Percentiles rank a stretch among this genome's conserved stretches.
phyloP scores from a whole-genome alignment of 306 rosid species.

The Adenanthera pavonina region DNA sequence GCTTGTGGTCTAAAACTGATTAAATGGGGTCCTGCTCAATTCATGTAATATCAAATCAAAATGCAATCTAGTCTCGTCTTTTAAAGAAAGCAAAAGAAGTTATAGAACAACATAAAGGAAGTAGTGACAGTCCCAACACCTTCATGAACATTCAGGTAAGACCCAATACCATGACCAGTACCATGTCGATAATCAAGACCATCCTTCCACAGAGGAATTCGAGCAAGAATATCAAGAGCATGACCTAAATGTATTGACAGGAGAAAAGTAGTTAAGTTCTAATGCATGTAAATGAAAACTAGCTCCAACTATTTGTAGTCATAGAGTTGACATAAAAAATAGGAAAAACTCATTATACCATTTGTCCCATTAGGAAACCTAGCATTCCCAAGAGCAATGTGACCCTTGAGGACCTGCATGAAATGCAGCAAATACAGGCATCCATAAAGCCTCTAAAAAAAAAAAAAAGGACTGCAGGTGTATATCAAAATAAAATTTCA shows the following conservation, averaged over 20 bases:
- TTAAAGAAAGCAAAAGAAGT: conserved; percentile 1
- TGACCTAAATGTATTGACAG: conserved; percentile 58
- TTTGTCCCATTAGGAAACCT: conserved; percentile 93
- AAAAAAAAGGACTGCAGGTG: background rate
- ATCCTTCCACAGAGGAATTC: conserved; percentile 89
- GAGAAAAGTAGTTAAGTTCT: conserved; percentile 25
- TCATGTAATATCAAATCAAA: conserved; percentile 26
- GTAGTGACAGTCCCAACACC: conserved; percentile 51
- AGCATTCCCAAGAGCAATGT: conserved; percentile 89
- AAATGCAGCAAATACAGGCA: conserved; percentile 40
- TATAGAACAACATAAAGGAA: conserved; percentile 28
- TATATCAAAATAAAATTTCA: conserved; percentile 1
- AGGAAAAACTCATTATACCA: conserved; percentile 55
- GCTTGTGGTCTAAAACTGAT: conserved; percentile 95
- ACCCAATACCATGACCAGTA: conserved; percentile 99
- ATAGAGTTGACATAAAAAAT: conserved; percentile 19
- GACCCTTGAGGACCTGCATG: conserved; percentile 93
- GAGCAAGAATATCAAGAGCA: conserved; percentile 89
- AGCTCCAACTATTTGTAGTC: conserved; percentile 10
- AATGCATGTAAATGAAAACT: conserved; percentile 11
- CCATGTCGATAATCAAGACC: conserved; percentile 99
- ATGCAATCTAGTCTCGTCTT: conserved; percentile 1
- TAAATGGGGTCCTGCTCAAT: conserved; percentile 84
- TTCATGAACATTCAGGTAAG: conserved; percentile 97
- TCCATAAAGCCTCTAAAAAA: background rate